phyloP scores from a whole-genome alignment of 805 yeast species.

The Candida germanica region DNA sequence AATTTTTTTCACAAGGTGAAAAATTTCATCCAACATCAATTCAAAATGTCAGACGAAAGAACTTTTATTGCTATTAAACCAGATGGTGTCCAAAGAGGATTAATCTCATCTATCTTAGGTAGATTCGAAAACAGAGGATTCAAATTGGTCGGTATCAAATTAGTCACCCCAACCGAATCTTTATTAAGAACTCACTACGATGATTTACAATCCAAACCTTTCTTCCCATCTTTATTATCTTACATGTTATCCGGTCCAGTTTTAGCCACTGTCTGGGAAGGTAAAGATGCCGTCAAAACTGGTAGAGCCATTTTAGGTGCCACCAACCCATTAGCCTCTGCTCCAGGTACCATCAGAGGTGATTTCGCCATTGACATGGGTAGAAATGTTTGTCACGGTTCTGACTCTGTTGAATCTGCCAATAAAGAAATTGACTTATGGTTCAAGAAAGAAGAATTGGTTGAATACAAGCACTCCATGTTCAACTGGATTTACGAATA shows the following conservation, averaged over 20 bases:
- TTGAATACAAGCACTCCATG: slow-evolving; percentile 83
- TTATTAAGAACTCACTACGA: slow-evolving; percentile 91
- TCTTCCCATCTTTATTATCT: slow-evolving; percentile 93
- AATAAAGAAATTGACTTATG: slow-evolving; percentile 92
- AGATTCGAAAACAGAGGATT: slow-evolving; percentile 97
- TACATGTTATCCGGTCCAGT: slow-evolving; percentile 99
- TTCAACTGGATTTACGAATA: slow-evolving; percentile 94
- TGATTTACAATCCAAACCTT: slow-evolving; percentile 93
- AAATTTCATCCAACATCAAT: slow-evolving; percentile 7
- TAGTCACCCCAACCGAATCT: slow-evolving; percentile 81
- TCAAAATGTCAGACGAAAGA: slow-evolving; percentile 68
- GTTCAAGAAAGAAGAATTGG: slow-evolving; percentile 97
- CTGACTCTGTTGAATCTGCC: slow-evolving; percentile 98
- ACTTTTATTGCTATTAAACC: slow-evolving; percentile 94
- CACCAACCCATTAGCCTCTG: slow-evolving; percentile 94
- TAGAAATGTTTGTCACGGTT: slow-evolving; percentile 99
- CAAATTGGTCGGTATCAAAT: slow-evolving; percentile 95
- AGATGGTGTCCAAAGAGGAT: slow-evolving; percentile 99
- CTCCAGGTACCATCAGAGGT: slow-evolving; percentile 99
- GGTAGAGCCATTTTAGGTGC: slow-evolving; percentile 98
- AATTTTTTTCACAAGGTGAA: slow-evolving; percentile 6
- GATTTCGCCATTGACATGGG: slow-evolving; percentile 98
- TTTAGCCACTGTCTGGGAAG: slow-evolving; percentile 99
- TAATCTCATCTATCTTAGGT: slow-evolving; percentile 81
- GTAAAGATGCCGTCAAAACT: slow-evolving; percentile 98